Evolutionary conservation across 2,329 filamentous ascomycete species (phyloP), one percentile per base, ranked within the genome.

Genomic region (Fusarium sterilihyphosum): DNA sequence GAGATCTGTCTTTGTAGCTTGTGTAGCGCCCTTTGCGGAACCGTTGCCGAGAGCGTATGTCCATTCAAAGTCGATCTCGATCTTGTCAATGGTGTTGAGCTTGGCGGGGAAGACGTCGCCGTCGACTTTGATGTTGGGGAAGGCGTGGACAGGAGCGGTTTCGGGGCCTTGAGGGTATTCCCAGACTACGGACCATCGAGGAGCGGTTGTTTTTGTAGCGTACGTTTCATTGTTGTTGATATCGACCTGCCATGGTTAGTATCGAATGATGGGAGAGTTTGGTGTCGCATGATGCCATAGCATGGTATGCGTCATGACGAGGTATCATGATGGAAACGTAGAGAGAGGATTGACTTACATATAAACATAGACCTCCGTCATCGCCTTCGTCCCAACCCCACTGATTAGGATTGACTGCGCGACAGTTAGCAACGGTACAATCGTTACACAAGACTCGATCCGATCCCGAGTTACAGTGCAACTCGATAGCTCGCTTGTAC

Each of bases 371-470:
- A 24, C 73, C 78, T 43, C 86, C 86, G 5, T 78, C 75, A 22
- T 81, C 78, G 16, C 81, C 81, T 18, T 80, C 74, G 29, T 81
- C 73, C 77, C 85, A 83, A 73, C 86, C 86, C 87, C 87, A 89
- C 79, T 88, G 87, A 73, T 89, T 89, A 53, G 88, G 87, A 75
- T 89, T 89, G 63, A 88, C 87, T 89, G 65, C 87, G 65, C 49
- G 59, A 49, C 40, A 57, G 64, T 77, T 50, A 78, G 77, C 43
- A 41, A 29, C 13, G 33, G 24, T 22, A 29, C 37, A 37, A 53
- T 44, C 26, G 59, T 66, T 33, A 47, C 56, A 65, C 70, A 56
- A 59, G 53, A 61, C 49, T 38, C 8, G 49, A 38, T 52, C 40
- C 18, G 17, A 61, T 33, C 52, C 47, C 20, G 40, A 59, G 53